Conservation (phyloP, 768 basidiomycete genomes). For the Boletus sp. region DNA sequence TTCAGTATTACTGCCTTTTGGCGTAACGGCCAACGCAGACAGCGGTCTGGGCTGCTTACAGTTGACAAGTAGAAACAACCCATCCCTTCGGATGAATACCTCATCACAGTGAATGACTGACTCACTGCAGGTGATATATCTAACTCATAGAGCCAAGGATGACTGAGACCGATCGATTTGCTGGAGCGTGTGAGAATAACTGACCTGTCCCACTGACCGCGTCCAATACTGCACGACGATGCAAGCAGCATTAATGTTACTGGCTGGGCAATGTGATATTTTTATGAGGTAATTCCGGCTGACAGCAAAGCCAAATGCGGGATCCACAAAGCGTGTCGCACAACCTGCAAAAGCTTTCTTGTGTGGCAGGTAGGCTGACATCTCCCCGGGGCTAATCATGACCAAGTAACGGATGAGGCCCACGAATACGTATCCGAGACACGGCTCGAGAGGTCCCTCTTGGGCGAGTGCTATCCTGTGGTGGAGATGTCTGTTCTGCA, state of each 20-base stretch:
- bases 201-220: constrained; percentile 7
- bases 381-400: constrained; percentile 48
- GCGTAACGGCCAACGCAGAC: no score
- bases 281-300: constrained; percentile 50
- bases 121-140: constrained; percentile 1
- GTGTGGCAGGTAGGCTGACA: constrained; percentile 47
- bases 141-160: neutral
- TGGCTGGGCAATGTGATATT: constrained; percentile 64
- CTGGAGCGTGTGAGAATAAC: neutral
- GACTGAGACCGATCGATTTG: neutral
- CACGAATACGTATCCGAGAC: constrained; percentile 43
- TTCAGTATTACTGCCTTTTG: no score
- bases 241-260: constrained; percentile 59
- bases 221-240: constrained; percentile 4
- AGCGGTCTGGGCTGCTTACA: no score
- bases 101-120: neutral
- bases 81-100: neutral
- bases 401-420: constrained; percentile 61
- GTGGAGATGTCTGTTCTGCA: constrained; percentile 30
- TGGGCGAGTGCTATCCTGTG: constrained; percentile 52
- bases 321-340: constrained; percentile 66
- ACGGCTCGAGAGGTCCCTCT: constrained; percentile 55
- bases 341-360: constrained; percentile 62
- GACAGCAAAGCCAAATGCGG: constrained; percentile 60
- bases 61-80: constrained; percentile 20